Evolutionary conservation across 306 rosid species (phyloP), one percentile per base, ranked within the genome.

Genomic region (Medicago ruthenica): DNA sequence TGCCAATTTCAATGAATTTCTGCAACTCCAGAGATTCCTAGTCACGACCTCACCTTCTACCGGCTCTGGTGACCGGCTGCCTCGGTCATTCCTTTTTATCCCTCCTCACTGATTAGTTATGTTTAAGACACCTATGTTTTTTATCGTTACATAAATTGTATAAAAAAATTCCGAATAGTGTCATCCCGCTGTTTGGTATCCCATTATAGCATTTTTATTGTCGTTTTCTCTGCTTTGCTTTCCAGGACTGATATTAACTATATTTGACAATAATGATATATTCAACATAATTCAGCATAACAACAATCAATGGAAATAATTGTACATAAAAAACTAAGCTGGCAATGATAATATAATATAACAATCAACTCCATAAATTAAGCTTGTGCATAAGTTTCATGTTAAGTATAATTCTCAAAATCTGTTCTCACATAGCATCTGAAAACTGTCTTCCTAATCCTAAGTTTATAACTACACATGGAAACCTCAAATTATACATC

Each of bases 1-100:
- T 27, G 69, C 67, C 12, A 37, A 68, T 21, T 67, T 21, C 40
- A 54, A 18, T 37, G 47, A 81, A 76, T 42, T 62, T 71, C 27
- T 13, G 11, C 66, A 60, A 13, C 66, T 60, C 1, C 13, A 10
- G 10, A 60, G 66, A 60, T 60, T 6, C 66, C 40, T 4, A 9
- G 40, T 59, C 16, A 24, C 10, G 1, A 59, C 16, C 22, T 53
- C 39, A 22, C 39, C 64, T 11, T 5, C 40, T 59, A 60, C 66
- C 2, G 40, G 9, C 66, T 60, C 66, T 14, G 10, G 66, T 14
- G 36, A 60, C 40, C 10, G 1, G 39, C 20, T 60, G 40, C 40
- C 40, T 13, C 2, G 8, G 66, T 27, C 10, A 60, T 27, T 60
- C 9, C 39, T 24, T 60, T 24, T 13, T 27, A 27, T 7, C 41